A percentile compares a stretch with the other conserved stretches of the same genome.
Evolutionary conservation across 2,329 filamentous ascomycete genomes (phyloP).

Genomic region (Alternaria atra): DNA sequence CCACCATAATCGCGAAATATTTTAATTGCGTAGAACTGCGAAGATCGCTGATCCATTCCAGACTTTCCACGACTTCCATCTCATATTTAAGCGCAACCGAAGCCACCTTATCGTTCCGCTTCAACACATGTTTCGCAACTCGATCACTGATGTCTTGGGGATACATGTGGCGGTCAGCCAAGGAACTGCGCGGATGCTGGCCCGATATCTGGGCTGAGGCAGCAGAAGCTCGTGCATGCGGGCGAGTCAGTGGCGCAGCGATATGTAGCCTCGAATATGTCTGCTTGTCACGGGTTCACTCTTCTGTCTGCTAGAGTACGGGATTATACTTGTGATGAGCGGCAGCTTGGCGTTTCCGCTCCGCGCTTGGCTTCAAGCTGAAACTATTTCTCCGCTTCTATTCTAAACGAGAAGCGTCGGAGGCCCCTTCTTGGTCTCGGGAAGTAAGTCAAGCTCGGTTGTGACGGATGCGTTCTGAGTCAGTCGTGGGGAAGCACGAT

Average conservation of each 20-base stretch:
- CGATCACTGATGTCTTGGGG: not conserved
- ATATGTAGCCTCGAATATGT: not conserved
- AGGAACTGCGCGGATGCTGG: not conserved
- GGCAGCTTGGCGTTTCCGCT: slow-evolving; percentile 12
- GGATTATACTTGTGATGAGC: not conserved
- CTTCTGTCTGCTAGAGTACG: not conserved
- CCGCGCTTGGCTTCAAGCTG: slow-evolving; percentile 6
- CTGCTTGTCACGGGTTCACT: not conserved
- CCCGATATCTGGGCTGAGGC: not conserved
- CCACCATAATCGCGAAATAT: not conserved
- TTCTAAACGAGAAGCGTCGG: slow-evolving; percentile 1
- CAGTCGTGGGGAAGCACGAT: not conserved
- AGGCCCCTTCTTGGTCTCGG: not conserved
- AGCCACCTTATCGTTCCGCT: not conserved
- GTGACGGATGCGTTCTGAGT: not conserved
- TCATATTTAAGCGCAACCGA: not conserved
- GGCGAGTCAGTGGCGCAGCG: not conserved
- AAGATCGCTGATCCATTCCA: not conserved
- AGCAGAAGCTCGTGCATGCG: not conserved
- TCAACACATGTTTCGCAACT: slow-evolving; percentile 5
- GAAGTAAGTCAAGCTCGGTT: not conserved
- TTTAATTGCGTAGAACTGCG: not conserved
- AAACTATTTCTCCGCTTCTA: not conserved
- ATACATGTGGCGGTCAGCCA: not conserved
- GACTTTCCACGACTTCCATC: not conserved